phyloP scores from a whole-genome alignment of 345 rosid species.

The Durio zibethinus region DNA sequence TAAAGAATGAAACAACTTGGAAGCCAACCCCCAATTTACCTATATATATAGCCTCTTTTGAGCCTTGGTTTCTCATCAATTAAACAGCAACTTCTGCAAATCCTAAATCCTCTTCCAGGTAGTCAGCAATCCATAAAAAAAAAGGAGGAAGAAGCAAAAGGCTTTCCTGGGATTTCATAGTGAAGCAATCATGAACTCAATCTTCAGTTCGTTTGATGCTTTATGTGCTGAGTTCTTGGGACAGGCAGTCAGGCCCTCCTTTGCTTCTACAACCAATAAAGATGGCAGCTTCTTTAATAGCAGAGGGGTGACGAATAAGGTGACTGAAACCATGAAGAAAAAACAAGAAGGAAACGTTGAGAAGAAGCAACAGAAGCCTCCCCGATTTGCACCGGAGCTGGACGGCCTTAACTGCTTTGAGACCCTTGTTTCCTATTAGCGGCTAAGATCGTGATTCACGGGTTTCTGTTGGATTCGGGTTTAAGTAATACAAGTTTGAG shows the following conservation, averaged over 20 bases:
- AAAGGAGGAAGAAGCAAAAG: neutral
- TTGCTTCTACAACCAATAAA: slow-evolving; percentile 10
- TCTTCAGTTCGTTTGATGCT: slow-evolving; percentile 71
- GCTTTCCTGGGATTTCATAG: neutral
- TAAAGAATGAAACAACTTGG: slow-evolving; percentile 10
- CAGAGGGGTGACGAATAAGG: neutral
- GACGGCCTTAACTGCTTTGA: slow-evolving; percentile 76
- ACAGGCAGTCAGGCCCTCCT: slow-evolving; percentile 28
- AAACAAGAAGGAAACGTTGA: slow-evolving; percentile 22
- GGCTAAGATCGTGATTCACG: neutral
- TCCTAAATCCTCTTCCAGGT: neutral
- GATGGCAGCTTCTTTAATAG: neutral
- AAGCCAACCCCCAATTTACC: neutral
- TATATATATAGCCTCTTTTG: neutral
- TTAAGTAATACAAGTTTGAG: neutral
- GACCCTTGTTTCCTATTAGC: slow-evolving; percentile 42
- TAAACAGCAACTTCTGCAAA: neutral
- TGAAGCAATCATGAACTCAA: slow-evolving; percentile 55
- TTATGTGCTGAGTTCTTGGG: slow-evolving; percentile 58
- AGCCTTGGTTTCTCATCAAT: neutral
- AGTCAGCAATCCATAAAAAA: neutral
- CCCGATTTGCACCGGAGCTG: slow-evolving; percentile 54
- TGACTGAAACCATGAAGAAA: slow-evolving; percentile 6
- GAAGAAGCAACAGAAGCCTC: slow-evolving; percentile 21
- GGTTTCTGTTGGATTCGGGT: neutral